Percentiles rank a stretch among this genome's conserved stretches.
Evolutionary conservation across 768 basidiomycete genomes (phyloP).

Genomic region (Mycena epipterygia): DNA sequence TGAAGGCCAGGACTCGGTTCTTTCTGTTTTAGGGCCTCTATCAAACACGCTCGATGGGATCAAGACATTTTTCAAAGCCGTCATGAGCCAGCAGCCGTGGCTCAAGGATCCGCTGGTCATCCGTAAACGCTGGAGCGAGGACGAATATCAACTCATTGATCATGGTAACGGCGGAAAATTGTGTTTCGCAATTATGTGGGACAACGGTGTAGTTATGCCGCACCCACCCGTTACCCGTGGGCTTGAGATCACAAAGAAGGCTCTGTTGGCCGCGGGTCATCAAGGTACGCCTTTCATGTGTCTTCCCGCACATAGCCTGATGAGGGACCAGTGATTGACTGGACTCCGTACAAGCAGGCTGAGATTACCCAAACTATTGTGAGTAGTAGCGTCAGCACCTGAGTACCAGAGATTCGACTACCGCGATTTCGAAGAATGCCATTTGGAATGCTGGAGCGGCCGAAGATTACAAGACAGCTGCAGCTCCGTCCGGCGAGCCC

Average conservation of each 20-base stretch:
- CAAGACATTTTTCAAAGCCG: slow-evolving; percentile 74
- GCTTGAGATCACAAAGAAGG: slow-evolving; percentile 66
- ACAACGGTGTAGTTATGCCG: slow-evolving; percentile 71
- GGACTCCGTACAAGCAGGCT: slow-evolving; percentile 68
- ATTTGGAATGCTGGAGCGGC: slow-evolving; percentile 63
- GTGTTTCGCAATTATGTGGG: slow-evolving; percentile 76
- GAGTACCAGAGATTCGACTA: background rate
- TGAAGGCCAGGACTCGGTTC: slow-evolving; percentile 79
- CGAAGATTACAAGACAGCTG: slow-evolving; percentile 59
- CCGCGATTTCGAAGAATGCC: slow-evolving; percentile 41
- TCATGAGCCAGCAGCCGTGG: slow-evolving; percentile 76
- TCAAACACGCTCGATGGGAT: slow-evolving; percentile 70
- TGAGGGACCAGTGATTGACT: slow-evolving; percentile 70
- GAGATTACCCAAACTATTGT: slow-evolving; percentile 61
- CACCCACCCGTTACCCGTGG: slow-evolving; percentile 77
- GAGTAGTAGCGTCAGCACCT: slow-evolving; percentile 32
- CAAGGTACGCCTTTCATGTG: slow-evolving; percentile 57
- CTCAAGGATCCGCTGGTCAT: slow-evolving; percentile 70
- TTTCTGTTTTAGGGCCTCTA: slow-evolving; percentile 83
- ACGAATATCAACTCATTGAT: slow-evolving; percentile 70
- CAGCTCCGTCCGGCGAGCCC: slow-evolving; percentile 66
- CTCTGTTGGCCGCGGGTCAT: slow-evolving; percentile 74
- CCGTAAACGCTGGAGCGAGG: slow-evolving; percentile 72
- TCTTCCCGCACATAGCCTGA: background rate
- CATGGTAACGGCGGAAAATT: slow-evolving; percentile 64